Conservation (phyloP, 164 flowering plant genomes). For the Macadamia tetraphylla region DNA sequence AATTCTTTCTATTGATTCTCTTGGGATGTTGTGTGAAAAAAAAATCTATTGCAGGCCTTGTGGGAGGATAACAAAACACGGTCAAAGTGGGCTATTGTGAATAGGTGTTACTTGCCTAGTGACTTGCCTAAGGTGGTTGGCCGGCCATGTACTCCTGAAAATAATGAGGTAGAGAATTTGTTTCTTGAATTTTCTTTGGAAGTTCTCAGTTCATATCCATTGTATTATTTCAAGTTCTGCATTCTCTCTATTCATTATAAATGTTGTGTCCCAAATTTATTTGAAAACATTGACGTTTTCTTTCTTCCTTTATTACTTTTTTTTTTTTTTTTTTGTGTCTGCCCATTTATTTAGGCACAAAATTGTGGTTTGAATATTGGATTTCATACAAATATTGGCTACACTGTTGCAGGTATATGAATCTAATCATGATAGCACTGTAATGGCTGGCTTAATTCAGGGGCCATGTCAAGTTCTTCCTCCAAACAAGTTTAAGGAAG, state of each 20-base stretch:
- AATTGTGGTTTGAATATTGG: neutral
- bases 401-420: slow-evolving; percentile 54
- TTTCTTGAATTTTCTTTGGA: neutral
- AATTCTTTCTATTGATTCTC: neutral
- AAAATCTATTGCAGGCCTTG: slow-evolving; percentile 50
- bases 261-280: no score
- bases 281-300: neutral
- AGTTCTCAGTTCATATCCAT: neutral
- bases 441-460: slow-evolving; percentile 47
- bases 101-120: slow-evolving; percentile 54
- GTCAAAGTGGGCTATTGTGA: slow-evolving; percentile 54
- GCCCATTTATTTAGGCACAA: neutral
- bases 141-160: slow-evolving; percentile 51
- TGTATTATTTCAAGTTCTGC: neutral
- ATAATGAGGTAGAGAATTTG: slow-evolving; percentile 49
- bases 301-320: neutral
- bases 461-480: slow-evolving; percentile 70
- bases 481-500: slow-evolving; percentile 42
- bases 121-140: slow-evolving; percentile 75
- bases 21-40: neutral
- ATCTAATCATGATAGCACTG: slow-evolving; percentile 40
- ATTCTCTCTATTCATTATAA: neutral
- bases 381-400: slow-evolving; percentile 6
- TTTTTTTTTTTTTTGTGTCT: neutral
- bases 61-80: slow-evolving; percentile 71